These are phyloP conservation scores for Byssothecium circinans DNA, from an alignment of 2,329 filamentous ascomycete species.

Conservation along the genomic window DNA sequence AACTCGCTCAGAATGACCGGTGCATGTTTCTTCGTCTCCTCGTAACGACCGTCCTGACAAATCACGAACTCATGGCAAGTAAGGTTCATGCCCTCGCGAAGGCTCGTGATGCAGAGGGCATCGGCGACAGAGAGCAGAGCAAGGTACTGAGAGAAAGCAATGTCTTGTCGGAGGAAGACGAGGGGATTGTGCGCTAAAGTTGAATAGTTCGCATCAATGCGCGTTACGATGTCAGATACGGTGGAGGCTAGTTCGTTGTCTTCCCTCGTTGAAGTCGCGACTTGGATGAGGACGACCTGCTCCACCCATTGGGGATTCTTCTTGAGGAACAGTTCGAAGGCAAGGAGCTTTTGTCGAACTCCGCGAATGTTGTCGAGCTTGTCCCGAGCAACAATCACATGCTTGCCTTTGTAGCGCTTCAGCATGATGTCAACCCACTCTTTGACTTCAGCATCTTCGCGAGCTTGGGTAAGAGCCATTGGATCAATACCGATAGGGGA, in stretches of 20 bases:
- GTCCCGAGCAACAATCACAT: slow-evolving; percentile 87
- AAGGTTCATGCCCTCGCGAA: slow-evolving; percentile 96
- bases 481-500: slow-evolving; percentile 92
- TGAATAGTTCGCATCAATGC: slow-evolving; percentile 89
- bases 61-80: slow-evolving; percentile 93
- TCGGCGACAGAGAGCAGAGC: slow-evolving; percentile 88
- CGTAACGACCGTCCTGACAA: slow-evolving; percentile 80
- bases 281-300: slow-evolving; percentile 85
- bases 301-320: slow-evolving; percentile 89
- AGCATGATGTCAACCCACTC: slow-evolving; percentile 79
- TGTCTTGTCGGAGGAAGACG: slow-evolving; percentile 92
- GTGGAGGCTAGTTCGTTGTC: slow-evolving; percentile 84
- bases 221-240: slow-evolving; percentile 89
- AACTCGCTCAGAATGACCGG: slow-evolving; percentile 94
- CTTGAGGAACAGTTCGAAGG: slow-evolving; percentile 91
- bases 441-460: slow-evolving; percentile 70
- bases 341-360: slow-evolving; percentile 88
- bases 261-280: slow-evolving; percentile 87
- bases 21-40: slow-evolving; percentile 72
- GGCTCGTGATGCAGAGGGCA: slow-evolving; percentile 88
- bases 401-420: slow-evolving; percentile 84
- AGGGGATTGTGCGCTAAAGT: slow-evolving; percentile 90
- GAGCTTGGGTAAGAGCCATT: slow-evolving; percentile 69
- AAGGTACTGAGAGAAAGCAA: slow-evolving; percentile 90
- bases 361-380: slow-evolving; percentile 92